phyloP scores from a whole-genome alignment of 2,329 filamentous ascomycete species.

The Epichloe baconii region DNA sequence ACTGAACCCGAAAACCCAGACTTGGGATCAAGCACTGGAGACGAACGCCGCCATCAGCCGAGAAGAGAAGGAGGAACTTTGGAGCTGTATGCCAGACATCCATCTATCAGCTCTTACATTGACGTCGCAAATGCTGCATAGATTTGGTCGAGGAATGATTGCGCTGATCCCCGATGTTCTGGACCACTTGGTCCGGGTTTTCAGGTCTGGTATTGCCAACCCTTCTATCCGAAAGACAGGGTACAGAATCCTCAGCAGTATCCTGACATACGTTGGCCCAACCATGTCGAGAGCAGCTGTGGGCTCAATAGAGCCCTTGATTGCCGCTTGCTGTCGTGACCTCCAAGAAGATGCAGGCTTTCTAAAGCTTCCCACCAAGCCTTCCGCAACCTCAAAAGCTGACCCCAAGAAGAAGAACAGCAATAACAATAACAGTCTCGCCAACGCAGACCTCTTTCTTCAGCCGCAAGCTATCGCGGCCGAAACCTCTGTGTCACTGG shows the following conservation, averaged over 20 bases:
- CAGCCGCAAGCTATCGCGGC: conserved; percentile 21
- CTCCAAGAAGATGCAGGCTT: conserved; percentile 44
- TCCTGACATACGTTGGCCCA: conserved; percentile 51
- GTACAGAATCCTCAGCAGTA: conserved; percentile 44
- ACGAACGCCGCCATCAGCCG: conserved; percentile 60
- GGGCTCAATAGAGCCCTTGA: conserved; percentile 45
- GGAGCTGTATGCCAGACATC: conserved; percentile 58
- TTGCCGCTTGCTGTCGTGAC: conserved; percentile 63
- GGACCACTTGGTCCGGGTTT: conserved; percentile 60
- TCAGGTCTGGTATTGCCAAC: conserved; percentile 42
- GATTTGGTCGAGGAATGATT: conserved; percentile 44
- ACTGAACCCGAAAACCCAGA: conserved; percentile 33
- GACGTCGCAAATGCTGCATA: conserved; percentile 40
- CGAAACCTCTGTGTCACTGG: conserved; percentile 22
- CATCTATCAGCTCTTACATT: conserved; percentile 59
- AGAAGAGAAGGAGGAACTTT: conserved; percentile 72
- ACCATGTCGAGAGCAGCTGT: conserved; percentile 54
- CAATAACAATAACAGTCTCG: conserved; percentile 15
- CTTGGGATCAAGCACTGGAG: conserved; percentile 38
- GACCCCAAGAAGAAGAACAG: conserved; percentile 22
- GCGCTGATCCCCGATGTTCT: conserved; percentile 51
- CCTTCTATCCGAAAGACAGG: conserved; percentile 42
- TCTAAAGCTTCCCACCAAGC: conserved; percentile 26
- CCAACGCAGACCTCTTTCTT: conserved; percentile 66
- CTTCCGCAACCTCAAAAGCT: conserved; percentile 14